Evolutionary conservation across 495 filamentous ascomycete species (phyloP).

Genomic region (Cenococcum geophilum): DNA sequence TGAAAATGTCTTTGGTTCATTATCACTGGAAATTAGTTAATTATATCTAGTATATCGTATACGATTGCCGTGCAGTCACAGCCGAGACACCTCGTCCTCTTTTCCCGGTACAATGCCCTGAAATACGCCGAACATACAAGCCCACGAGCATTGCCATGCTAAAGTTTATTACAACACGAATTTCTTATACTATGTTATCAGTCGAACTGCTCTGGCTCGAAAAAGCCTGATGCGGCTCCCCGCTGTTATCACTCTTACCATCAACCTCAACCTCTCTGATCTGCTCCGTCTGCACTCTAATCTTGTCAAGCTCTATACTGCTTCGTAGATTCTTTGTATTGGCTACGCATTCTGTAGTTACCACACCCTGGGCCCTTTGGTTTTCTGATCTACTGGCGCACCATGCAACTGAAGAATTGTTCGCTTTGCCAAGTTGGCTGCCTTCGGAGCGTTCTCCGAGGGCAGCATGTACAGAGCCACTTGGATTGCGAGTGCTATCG

Average conservation of each 20-base stretch:
- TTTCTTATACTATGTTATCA: neutral
- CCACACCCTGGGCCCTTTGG: neutral
- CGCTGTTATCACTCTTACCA: conserved; percentile 10
- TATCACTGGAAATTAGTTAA: no score
- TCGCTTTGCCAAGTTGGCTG: no score
- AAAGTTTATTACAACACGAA: neutral
- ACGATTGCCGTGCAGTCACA: no score
- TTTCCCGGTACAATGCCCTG: neutral
- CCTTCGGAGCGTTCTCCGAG: no score
- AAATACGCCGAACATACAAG: neutral
- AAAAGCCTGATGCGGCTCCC: neutral
- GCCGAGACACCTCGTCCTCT: no score
- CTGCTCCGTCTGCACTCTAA: conserved; percentile 19
- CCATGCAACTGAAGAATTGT: neutral
- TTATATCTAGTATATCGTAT: no score
- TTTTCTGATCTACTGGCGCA: neutral
- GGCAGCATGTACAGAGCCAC: neutral
- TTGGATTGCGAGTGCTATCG: conserved; percentile 34
- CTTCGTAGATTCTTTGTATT: neutral
- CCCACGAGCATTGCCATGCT: neutral
- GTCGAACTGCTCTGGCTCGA: neutral
- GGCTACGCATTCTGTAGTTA: conserved; percentile 1
- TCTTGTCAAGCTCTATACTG: conserved; percentile 14
- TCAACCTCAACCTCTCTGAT: conserved; percentile 19
- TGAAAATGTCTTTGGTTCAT: no score